Conservation (phyloP, 495 filamentous ascomycete genomes). For the Penicillium bialowiezense region DNA sequence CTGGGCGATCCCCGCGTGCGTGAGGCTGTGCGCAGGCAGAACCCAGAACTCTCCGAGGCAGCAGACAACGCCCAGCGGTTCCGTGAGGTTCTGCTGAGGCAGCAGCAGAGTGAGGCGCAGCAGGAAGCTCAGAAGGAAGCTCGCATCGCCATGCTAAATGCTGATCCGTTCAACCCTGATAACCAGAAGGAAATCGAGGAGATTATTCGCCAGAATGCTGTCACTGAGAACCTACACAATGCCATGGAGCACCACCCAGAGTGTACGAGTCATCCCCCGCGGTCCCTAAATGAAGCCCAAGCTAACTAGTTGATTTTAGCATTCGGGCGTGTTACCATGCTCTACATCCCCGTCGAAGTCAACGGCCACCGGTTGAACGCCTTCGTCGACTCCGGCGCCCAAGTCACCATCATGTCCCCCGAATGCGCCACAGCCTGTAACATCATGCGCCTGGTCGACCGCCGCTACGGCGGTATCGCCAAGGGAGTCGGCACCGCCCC, state of each 20-base stretch:
- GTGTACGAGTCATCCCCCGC: conserved; percentile 52
- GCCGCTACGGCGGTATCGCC: conserved; percentile 85
- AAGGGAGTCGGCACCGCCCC: conserved; percentile 90
- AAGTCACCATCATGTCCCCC: conserved; percentile 98
- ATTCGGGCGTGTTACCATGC: conserved; percentile 89
- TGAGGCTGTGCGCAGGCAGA: conserved; percentile 61
- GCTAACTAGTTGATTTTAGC: conserved; percentile 48
- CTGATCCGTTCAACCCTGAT: conserved; percentile 87
- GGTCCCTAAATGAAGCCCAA: conserved; percentile 12
- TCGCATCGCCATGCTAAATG: conserved; percentile 77
- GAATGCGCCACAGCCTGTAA: conserved; percentile 84
- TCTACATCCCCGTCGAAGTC: conserved; percentile 95
- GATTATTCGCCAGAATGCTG: conserved; percentile 89
- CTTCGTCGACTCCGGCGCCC: conserved; percentile 95
- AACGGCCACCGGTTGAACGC: conserved; percentile 91
- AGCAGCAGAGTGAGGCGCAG: conserved; percentile 65
- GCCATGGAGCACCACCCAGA: conserved; percentile 96
- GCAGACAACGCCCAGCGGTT: conserved; percentile 79
- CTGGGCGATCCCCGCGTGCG: conserved; percentile 73
- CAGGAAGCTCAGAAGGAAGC: conserved; percentile 70
- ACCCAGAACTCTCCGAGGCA: conserved; percentile 72
- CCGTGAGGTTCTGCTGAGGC: conserved; percentile 60
- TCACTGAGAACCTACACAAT: conserved; percentile 91
- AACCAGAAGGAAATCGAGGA: conserved; percentile 93
- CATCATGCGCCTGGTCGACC: conserved; percentile 96